Percentiles rank a stretch among this genome's conserved stretches.
Evolutionary conservation across 176 grass and related monocot species (phyloP).

Genomic region (Ampelocalamus luodianensis): DNA sequence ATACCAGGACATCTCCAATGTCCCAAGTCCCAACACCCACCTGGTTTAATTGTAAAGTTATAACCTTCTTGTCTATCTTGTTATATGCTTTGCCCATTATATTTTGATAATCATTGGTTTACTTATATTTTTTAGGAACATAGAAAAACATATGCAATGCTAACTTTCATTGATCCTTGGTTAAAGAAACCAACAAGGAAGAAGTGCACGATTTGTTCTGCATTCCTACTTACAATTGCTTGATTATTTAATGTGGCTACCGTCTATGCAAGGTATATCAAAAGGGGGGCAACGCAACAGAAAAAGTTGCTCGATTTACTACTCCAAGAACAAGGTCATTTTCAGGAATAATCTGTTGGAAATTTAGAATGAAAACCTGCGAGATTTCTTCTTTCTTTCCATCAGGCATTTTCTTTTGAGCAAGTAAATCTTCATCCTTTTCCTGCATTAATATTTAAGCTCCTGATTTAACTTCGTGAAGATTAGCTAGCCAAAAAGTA

Average conservation of each 20-base stretch:
- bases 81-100: neutral
- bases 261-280: neutral
- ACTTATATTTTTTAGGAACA: neutral
- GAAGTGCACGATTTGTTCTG: neutral
- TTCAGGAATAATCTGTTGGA: constrained; percentile 28
- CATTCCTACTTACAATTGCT: neutral
- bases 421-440: constrained; percentile 86
- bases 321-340: constrained; percentile 21
- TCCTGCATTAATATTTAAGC: constrained; percentile 54
- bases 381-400: constrained; percentile 92
- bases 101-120: neutral
- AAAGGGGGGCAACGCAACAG: neutral
- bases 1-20: neutral
- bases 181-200: constrained; percentile 17
- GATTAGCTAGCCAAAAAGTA: constrained; percentile 28
- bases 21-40: neutral
- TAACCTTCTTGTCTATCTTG: neutral
- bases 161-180: neutral
- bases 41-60: neutral
- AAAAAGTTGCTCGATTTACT: neutral
- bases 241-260: constrained; percentile 3
- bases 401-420: constrained; percentile 98
- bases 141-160: neutral
- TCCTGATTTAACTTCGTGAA: constrained; percentile 23
- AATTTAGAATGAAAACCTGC: constrained; percentile 65